A percentile compares a stretch with the other conserved stretches of the same genome.
Evolutionary conservation across 2,329 filamentous ascomycete genomes (phyloP).

Genomic region (Ophiocordyceps robertsii): DNA sequence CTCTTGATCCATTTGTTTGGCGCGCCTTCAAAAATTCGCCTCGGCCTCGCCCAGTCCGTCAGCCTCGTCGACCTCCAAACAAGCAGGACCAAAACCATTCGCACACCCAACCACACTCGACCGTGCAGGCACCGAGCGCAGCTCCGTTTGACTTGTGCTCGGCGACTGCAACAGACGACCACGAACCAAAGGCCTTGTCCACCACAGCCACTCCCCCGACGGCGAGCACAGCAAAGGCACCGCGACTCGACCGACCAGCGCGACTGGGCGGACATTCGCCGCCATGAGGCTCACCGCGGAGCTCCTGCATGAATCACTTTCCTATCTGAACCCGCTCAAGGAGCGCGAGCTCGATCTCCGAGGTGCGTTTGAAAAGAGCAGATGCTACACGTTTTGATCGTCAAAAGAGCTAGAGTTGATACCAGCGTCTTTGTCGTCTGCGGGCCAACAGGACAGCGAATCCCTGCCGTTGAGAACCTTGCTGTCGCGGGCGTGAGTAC

Average conservation of each 20-base stretch:
- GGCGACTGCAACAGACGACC: neutral
- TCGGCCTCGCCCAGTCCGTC: constrained; percentile 12
- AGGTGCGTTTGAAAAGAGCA: constrained; percentile 95
- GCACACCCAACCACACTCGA: neutral
- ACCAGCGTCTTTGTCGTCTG: constrained; percentile 37
- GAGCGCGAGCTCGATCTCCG: constrained; percentile 98
- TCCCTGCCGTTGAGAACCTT: constrained; percentile 93
- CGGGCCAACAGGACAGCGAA: constrained; percentile 77
- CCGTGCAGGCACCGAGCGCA: neutral
- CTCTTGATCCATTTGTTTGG: too few relatives aligned
- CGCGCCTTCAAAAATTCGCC: constrained; percentile 22
- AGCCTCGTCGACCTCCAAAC: constrained; percentile 13
- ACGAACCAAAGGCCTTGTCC: neutral
- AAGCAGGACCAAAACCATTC: neutral
- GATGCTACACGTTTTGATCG: constrained; percentile 62
- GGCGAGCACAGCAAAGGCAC: too few relatives aligned
- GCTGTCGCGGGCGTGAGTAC: constrained; percentile 76
- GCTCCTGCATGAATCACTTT: constrained; percentile 85
- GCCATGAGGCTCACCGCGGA: constrained; percentile 91
- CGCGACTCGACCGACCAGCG: too few relatives aligned
- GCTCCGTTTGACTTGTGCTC: neutral
- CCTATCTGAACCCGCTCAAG: constrained; percentile 96
- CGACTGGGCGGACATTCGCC: constrained; percentile 2
- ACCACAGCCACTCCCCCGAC: too few relatives aligned
- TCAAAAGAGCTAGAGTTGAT: constrained; percentile 59